Percentiles rank a stretch among this genome's conserved stretches.
Conservation (phyloP, 495 filamentous ascomycete genomes). For the Xylaria venustula region DNA sequence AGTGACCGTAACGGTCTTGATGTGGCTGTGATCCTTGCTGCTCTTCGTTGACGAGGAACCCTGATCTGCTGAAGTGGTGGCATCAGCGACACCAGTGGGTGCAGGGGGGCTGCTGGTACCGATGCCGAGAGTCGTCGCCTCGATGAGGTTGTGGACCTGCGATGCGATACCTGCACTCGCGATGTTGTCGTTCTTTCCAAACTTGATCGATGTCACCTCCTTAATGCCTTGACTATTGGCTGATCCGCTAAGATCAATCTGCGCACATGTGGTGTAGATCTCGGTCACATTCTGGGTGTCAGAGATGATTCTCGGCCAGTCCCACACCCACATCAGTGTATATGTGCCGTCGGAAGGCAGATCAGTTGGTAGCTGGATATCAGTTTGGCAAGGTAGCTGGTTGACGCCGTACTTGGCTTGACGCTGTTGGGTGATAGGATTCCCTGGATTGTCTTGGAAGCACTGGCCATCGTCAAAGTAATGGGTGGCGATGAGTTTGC, state of each 20-base stretch:
- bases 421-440: conserved; percentile 53
- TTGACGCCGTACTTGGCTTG: conserved; percentile 45
- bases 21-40: neutral
- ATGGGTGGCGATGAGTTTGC: conserved; percentile 67
- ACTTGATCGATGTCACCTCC: conserved; percentile 19
- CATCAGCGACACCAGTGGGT: conserved; percentile 4
- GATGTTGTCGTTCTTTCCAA: conserved; percentile 22
- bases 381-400: conserved; percentile 73
- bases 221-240: conserved; percentile 12
- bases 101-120: conserved; percentile 24
- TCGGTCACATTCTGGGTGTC: conserved; percentile 48
- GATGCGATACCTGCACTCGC: conserved; percentile 30
- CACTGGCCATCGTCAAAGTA: conserved; percentile 84
- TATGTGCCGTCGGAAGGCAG: conserved; percentile 51
- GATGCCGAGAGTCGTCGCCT: conserved; percentile 31
- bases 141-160: conserved; percentile 36
- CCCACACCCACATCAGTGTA: conserved; percentile 91
- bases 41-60: conserved; percentile 7
- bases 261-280: conserved; percentile 80
- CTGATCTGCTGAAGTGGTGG: neutral
- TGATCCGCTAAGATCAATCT: conserved; percentile 58
- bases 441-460: conserved; percentile 61
- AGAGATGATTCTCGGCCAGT: conserved; percentile 66
- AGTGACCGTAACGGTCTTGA: conserved; percentile 29
- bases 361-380: conserved; percentile 65